These are phyloP conservation scores for Akebia trifoliata DNA, from an alignment of 164 flowering plant species.

Conservation along the genomic window DNA sequence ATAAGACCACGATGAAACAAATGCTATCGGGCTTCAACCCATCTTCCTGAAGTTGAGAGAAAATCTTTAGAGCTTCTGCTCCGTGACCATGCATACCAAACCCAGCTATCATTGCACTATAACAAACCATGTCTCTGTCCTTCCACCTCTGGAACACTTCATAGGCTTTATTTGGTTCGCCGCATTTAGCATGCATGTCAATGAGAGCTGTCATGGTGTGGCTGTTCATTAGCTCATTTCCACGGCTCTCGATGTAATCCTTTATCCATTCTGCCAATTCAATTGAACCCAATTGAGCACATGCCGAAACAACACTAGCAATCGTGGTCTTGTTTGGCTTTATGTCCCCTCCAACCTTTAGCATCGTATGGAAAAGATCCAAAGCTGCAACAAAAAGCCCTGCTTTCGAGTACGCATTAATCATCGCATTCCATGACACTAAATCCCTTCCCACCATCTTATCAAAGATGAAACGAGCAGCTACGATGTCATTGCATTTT, in stretches of 20 bases:
- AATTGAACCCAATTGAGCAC: conserved; percentile 18
- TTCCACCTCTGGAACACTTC: conserved; percentile 18
- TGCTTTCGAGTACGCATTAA: conserved; percentile 11
- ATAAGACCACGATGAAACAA: conserved; percentile 21
- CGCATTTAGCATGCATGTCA: conserved; percentile 24
- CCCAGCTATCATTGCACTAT: conserved; percentile 19
- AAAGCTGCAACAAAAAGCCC: conserved; percentile 16
- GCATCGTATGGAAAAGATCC: conserved; percentile 17
- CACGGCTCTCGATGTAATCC: conserved; percentile 9
- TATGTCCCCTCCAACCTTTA: conserved; percentile 5
- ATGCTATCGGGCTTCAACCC: conserved; percentile 19
- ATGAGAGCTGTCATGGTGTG: conserved; percentile 20
- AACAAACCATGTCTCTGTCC: conserved; percentile 17
- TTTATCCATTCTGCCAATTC: conserved; percentile 12
- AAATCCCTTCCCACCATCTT: conserved; percentile 15
- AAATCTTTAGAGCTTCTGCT: conserved; percentile 15
- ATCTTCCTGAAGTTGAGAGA: conserved; percentile 12
- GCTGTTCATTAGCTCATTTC: conserved; percentile 14
- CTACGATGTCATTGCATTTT: conserved; percentile 11
- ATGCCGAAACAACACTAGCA: conserved; percentile 13
- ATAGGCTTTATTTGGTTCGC: conserved; percentile 15
- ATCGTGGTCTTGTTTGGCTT: conserved; percentile 19
- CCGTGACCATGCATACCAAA: conserved; percentile 24
- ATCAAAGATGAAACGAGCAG: conserved; percentile 20
- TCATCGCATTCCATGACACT: conserved; percentile 26